These are phyloP conservation scores for Aaosphaeria arxii DNA, from an alignment of 2,329 filamentous ascomycete genomes.

Conservation along the genomic window DNA sequence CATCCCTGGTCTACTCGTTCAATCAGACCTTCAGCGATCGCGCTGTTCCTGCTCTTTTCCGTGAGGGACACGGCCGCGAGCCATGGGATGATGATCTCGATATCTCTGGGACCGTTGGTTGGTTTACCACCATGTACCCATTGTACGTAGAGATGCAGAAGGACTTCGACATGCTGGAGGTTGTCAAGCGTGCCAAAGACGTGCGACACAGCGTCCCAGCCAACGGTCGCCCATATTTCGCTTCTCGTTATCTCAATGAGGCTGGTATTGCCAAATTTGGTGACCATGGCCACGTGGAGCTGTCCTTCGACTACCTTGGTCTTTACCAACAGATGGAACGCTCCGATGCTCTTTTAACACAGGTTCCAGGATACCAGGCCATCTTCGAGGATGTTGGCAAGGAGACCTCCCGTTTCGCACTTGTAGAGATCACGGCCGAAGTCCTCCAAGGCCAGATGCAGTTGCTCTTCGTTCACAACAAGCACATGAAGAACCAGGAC, in stretches of 20 bases:
- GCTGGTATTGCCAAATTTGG: slow-evolving; percentile 16
- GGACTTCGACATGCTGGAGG: slow-evolving; percentile 46
- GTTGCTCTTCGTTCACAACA: slow-evolving; percentile 10
- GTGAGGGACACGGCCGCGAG: slow-evolving; percentile 15
- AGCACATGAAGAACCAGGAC: slow-evolving; percentile 3
- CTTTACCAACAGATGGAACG: background rate
- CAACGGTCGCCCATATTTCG: slow-evolving; percentile 48
- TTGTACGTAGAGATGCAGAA: slow-evolving; percentile 50
- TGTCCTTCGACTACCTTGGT: slow-evolving; percentile 51
- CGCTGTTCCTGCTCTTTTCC: slow-evolving; percentile 36
- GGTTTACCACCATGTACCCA: slow-evolving; percentile 22
- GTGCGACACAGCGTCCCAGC: slow-evolving; percentile 42
- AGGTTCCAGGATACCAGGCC: slow-evolving; percentile 16
- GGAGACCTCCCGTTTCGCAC: slow-evolving; percentile 13
- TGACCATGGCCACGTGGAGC: slow-evolving; percentile 50
- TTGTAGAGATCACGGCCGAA: slow-evolving; percentile 15
- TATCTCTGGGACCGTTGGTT: slow-evolving; percentile 14
- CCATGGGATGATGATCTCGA: slow-evolving; percentile 12
- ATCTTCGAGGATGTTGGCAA: slow-evolving; percentile 20
- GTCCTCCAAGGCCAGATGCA: slow-evolving; percentile 9
- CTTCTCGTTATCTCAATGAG: slow-evolving; percentile 10
- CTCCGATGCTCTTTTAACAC: slow-evolving; percentile 7
- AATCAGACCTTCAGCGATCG: slow-evolving; percentile 37
- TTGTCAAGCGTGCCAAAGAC: slow-evolving; percentile 52
- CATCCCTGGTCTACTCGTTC: slow-evolving; percentile 6